Percentiles rank a stretch among this genome's conserved stretches.
These are phyloP conservation scores for Lactifluus echinatus DNA, from an alignment of 768 basidiomycete species.

Conservation along the genomic window DNA sequence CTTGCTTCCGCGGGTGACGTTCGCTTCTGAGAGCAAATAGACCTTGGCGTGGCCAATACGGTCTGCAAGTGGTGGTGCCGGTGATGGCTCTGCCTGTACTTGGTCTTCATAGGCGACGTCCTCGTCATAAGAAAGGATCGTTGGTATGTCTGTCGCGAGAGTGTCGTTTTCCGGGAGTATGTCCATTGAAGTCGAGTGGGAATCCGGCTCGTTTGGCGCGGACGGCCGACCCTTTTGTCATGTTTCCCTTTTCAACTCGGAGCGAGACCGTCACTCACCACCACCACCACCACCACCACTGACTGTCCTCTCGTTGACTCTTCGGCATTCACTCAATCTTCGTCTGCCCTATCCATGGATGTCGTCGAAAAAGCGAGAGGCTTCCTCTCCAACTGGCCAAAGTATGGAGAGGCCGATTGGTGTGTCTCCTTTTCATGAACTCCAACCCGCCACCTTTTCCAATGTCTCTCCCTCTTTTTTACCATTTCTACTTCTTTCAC, in stretches of 20 bases:
- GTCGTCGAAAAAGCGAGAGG: slow-evolving; percentile 10
- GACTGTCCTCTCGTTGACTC: background rate
- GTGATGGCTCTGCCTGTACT: slow-evolving; percentile 26
- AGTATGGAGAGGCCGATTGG: slow-evolving; percentile 17
- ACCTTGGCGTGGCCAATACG: slow-evolving; percentile 69
- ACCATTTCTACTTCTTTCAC: too few species aligned
- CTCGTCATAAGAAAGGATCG: slow-evolving; percentile 46
- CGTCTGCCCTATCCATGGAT: slow-evolving; percentile 9
- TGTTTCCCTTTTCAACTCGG: background rate
- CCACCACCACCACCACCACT: background rate
- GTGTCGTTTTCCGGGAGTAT: slow-evolving; percentile 16
- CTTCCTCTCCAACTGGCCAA: slow-evolving; percentile 18
- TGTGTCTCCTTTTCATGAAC: slow-evolving; percentile 2
- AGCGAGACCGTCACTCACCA: background rate
- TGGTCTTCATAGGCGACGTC: slow-evolving; percentile 51
- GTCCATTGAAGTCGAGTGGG: slow-evolving; percentile 24
- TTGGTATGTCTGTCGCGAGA: background rate
- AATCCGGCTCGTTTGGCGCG: too few species aligned
- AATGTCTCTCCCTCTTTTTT: background rate
- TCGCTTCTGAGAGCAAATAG: slow-evolving; percentile 67
- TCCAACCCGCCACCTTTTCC: too few species aligned
- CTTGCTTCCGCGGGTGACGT: slow-evolving; percentile 55
- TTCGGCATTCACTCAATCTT: background rate
- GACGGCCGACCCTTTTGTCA: background rate
- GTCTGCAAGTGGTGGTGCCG: slow-evolving; percentile 37